Evolutionary conservation across 2,329 filamentous ascomycete species (phyloP).

Genomic region (Plenodomus biglobosus): DNA sequence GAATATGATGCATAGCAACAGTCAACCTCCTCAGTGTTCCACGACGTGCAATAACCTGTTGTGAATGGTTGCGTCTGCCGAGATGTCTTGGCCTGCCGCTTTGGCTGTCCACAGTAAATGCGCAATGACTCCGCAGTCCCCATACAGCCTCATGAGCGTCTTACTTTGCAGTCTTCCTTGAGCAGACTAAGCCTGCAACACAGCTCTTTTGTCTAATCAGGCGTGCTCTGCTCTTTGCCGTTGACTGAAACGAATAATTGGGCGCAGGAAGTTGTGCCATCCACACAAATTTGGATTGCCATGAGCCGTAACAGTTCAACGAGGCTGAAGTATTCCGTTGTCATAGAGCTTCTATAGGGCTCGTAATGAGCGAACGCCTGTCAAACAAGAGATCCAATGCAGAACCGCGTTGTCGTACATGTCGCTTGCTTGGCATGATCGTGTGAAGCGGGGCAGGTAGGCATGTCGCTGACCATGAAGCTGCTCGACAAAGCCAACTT

Average conservation of each 20-base stretch:
- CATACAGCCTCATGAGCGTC: not conserved
- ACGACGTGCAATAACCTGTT: not conserved
- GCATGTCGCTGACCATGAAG: not conserved
- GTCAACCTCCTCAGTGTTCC: not conserved
- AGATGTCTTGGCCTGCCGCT: not conserved
- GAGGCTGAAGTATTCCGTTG: not conserved
- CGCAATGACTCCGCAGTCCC: not conserved
- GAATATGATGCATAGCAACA: not conserved
- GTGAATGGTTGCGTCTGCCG: not conserved
- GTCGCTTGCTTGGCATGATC: not conserved
- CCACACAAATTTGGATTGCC: not conserved
- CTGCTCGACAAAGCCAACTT: not conserved
- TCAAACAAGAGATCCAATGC: not conserved
- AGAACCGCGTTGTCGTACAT: not conserved
- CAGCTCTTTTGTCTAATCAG: not conserved
- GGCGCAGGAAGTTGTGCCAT: not conserved
- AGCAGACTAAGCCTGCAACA: not conserved
- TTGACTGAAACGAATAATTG: not conserved
- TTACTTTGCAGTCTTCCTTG: not conserved
- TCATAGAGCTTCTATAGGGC: not conserved
- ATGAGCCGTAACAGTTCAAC: not conserved
- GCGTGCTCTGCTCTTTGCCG: not conserved
- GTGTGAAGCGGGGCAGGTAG: not conserved
- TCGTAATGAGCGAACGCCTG: not conserved
- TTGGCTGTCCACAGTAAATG: no score